Base-by-base conservation (phyloP, 805 yeast genomes). In the Wickerhamomyces chaumierensis region DNA sequence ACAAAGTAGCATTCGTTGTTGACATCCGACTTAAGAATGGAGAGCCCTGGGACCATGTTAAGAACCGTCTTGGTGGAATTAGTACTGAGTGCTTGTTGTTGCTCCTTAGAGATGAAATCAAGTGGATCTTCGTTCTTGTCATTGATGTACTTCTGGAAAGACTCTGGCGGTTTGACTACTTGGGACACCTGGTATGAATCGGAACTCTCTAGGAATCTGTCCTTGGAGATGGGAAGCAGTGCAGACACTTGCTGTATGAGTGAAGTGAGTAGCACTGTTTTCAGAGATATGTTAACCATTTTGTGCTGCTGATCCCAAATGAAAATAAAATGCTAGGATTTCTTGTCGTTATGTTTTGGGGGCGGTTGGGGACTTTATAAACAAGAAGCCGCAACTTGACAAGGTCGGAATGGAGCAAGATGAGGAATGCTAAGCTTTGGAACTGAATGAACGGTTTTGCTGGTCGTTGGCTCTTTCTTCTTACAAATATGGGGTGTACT, bases 1-100 rank as follows among this genome's bases (percentile, higher is more conserved):
- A 63, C 57, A 34, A 49, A 64, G 39, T 57, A 67, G n/a, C 69
- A 63, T 39, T 60, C 57, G 29, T 47, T 48, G 40, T 52, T 48
- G 9, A 15, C 39, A 35, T 56, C 60, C 1, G 60, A 52, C 25
- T 51, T 41, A 6, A 56, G 41, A 2, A 49, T 29, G 0, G 60
- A 50, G 28, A 56, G 48, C 2, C 60, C 60, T 7, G 60, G 59
- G 11, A 38, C 39, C 29, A 56, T 23, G 34, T 53, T 48, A 21
- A 56, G 38, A 7, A 52, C 43, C 5, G 41, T 48, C 17, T 29
- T 7, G 5, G 51, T 36, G n/a, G 48, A 20, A 28, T 37, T 40
- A 34, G 48, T 20, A 7, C 13, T 11, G 27, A 21, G 31, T 35
- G 17, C 18, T 7, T 29, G 38, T 23, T 39, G 27, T 17, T 19